Evolutionary conservation across 495 filamentous ascomycete species (phyloP).

Genomic region (Xylaria flabelliformis): DNA sequence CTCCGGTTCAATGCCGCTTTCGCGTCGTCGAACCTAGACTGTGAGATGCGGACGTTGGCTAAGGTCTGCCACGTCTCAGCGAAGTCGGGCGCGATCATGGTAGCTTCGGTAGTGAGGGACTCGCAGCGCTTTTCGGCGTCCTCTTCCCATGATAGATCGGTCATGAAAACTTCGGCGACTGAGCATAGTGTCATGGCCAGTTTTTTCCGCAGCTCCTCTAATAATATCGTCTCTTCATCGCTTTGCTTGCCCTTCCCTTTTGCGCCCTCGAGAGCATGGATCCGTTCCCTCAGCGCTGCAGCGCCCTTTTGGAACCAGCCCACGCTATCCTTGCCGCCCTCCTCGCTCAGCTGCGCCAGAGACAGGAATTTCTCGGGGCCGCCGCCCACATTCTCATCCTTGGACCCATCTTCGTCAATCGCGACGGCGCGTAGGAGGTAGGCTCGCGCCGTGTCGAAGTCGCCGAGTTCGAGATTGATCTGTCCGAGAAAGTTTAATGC

Average conservation of each 20-base stretch:
- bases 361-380: slow-evolving; percentile 96
- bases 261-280: slow-evolving; percentile 58
- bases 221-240: slow-evolving; percentile 50
- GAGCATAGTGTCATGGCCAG: slow-evolving; percentile 87
- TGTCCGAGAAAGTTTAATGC: slow-evolving; percentile 82
- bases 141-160: slow-evolving; percentile 89
- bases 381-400: slow-evolving; percentile 66
- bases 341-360: slow-evolving; percentile 89
- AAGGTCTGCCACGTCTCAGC: slow-evolving; percentile 91
- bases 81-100: slow-evolving; percentile 72
- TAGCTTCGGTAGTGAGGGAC: slow-evolving; percentile 81
- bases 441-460: slow-evolving; percentile 70
- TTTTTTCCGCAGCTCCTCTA: slow-evolving; percentile 75
- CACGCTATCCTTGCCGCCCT: slow-evolving; percentile 84
- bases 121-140: slow-evolving; percentile 89
- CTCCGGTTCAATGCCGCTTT: slow-evolving; percentile 76
- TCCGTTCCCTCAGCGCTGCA: slow-evolving; percentile 67
- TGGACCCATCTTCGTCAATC: slow-evolving; percentile 75
- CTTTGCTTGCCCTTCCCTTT: slow-evolving; percentile 29
- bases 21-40: slow-evolving; percentile 77
- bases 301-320: slow-evolving; percentile 87
- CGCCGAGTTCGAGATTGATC: slow-evolving; percentile 83
- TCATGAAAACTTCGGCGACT: slow-evolving; percentile 97
- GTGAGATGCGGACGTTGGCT: slow-evolving; percentile 91
- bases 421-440: slow-evolving; percentile 73